These are phyloP conservation scores for Allomyces arbusculus DNA, from an alignment of 192 early-diverging fungal genomes.

Conservation along the genomic window DNA sequence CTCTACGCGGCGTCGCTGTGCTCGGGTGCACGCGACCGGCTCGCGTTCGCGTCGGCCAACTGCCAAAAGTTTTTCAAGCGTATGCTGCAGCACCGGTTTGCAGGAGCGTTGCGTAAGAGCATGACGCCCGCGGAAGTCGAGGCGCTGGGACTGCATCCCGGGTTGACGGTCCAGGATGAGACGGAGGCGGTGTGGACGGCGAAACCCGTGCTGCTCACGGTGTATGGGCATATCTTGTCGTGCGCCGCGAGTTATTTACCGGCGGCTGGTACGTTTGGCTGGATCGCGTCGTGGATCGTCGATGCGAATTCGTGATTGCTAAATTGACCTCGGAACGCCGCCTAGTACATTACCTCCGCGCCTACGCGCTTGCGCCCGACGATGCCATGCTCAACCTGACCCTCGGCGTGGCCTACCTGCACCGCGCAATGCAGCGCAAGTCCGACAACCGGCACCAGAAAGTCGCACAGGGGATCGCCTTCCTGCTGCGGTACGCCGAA, in stretches of 20 bases:
- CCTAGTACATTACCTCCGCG: slow-evolving; percentile 14
- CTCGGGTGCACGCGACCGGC: slow-evolving; percentile 3
- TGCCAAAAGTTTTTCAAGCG: slow-evolving; percentile 20
- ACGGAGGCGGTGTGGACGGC: slow-evolving; percentile 4
- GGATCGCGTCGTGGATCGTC: no score
- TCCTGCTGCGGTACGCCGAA: slow-evolving; percentile 27
- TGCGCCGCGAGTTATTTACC: slow-evolving; percentile 13
- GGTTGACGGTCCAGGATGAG: background rate
- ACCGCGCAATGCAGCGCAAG: slow-evolving; percentile 27
- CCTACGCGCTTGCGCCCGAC: slow-evolving; percentile 15
- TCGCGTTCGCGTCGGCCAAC: slow-evolving; percentile 13
- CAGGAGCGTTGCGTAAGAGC: slow-evolving; percentile 2
- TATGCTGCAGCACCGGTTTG: slow-evolving; percentile 11
- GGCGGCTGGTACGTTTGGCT: slow-evolving; percentile 16
- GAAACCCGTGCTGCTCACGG: slow-evolving; percentile 15
- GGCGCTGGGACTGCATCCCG: background rate
- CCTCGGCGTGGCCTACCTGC: slow-evolving; percentile 24
- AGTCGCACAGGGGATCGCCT: slow-evolving; percentile 25
- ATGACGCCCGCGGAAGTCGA: background rate
- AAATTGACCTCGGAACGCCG: no score
- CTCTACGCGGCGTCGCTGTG: slow-evolving; percentile 14
- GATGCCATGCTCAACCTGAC: slow-evolving; percentile 33
- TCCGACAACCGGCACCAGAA: slow-evolving; percentile 25
- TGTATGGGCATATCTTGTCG: slow-evolving; percentile 24
- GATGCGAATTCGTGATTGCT: no score